A percentile compares a stretch with the other conserved stretches of the same genome.
These are phyloP conservation scores for Westerdykella aurantiaca DNA, from an alignment of 2,329 filamentous ascomycete species.

Conservation along the genomic window DNA sequence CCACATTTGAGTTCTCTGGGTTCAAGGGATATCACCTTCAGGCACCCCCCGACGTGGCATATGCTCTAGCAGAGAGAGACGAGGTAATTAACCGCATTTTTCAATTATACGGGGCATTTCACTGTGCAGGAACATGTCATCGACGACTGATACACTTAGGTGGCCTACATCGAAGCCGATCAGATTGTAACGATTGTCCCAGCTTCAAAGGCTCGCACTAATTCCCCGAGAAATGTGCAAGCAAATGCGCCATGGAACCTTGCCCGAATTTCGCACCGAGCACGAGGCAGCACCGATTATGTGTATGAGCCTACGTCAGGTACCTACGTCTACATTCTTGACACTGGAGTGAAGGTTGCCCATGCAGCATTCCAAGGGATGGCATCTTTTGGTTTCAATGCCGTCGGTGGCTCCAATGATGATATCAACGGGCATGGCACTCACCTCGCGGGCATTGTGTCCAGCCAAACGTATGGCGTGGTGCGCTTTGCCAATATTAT, in stretches of 20 bases:
- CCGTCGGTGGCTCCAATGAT: background rate
- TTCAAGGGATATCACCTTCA: slow-evolving; percentile 4
- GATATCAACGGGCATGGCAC: slow-evolving; percentile 14
- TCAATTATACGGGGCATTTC: background rate
- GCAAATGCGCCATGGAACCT: slow-evolving; percentile 24
- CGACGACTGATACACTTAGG: background rate
- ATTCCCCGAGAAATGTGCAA: slow-evolving; percentile 8
- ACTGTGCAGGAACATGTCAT: background rate
- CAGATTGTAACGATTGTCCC: background rate
- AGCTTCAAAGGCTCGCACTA: background rate
- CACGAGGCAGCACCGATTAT: slow-evolving; percentile 4
- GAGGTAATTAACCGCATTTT: slow-evolving; percentile 2
- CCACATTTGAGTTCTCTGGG: background rate
- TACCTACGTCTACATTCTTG: slow-evolving; percentile 53
- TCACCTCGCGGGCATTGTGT: slow-evolving; percentile 4
- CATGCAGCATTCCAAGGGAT: slow-evolving; percentile 35
- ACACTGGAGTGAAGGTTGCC: slow-evolving; percentile 52
- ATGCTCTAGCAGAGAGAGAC: slow-evolving; percentile 6
- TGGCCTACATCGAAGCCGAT: slow-evolving; percentile 6
- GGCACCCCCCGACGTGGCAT: background rate
- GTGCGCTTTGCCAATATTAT: slow-evolving; percentile 3
- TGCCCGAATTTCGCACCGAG: slow-evolving; percentile 22
- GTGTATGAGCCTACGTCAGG: slow-evolving; percentile 2
- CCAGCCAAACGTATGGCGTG: slow-evolving; percentile 6
- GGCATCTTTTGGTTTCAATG: slow-evolving; percentile 3